Evolutionary conservation across 1,139 yeast genomes (phyloP).

Genomic region (Taphrina deformans): DNA sequence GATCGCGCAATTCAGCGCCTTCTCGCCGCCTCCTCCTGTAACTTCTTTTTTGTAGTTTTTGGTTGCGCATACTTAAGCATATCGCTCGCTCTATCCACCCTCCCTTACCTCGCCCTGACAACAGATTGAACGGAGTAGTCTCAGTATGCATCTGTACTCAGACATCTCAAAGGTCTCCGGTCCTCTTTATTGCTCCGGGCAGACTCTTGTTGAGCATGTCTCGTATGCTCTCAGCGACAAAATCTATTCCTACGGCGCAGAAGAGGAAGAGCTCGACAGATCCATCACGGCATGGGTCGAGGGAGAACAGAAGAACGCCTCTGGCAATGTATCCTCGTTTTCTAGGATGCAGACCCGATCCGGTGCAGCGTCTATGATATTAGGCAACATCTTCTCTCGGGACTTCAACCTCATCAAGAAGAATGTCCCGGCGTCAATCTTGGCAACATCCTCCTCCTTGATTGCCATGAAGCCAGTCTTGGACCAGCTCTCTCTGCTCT

Average conservation of each 20-base stretch:
- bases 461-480: slow-evolving; percentile 63
- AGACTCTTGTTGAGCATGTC: slow-evolving; percentile 63
- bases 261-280: slow-evolving; percentile 60
- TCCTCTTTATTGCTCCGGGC: slow-evolving; percentile 61
- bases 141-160: slow-evolving; percentile 16
- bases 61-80: background rate
- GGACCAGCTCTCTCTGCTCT: slow-evolving; percentile 47
- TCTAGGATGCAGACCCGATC: slow-evolving; percentile 70
- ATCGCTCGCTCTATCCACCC: background rate
- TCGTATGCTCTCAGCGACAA: slow-evolving; percentile 62
- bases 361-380: slow-evolving; percentile 78
- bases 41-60: background rate
- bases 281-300: slow-evolving; percentile 61
- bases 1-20: background rate
- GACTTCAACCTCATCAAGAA: slow-evolving; percentile 41
- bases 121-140: background rate
- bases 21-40: background rate
- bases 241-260: slow-evolving; percentile 71
- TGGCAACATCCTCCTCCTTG: slow-evolving; percentile 70
- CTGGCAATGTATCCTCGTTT: slow-evolving; percentile 59
- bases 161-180: slow-evolving; percentile 47
- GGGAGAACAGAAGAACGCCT: slow-evolving; percentile 55
- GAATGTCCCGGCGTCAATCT: slow-evolving; percentile 48
- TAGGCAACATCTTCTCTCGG: slow-evolving; percentile 65
- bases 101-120: background rate